These are phyloP conservation scores for Linum usitatissimum DNA, from an alignment of 345 rosid species.

Conservation along the genomic window DNA sequence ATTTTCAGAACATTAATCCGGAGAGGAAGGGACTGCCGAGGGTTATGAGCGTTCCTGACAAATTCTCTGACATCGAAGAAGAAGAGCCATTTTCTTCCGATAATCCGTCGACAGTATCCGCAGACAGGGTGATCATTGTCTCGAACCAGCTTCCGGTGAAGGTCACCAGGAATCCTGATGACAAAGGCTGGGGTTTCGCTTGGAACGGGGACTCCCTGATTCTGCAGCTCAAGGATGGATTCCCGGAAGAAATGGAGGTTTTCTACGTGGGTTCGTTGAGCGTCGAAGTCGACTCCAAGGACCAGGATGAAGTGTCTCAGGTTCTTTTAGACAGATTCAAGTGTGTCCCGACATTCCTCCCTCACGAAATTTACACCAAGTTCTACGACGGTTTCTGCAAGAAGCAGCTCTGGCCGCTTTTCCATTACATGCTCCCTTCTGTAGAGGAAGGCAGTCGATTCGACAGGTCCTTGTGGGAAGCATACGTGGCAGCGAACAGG, in stretches of 20 bases:
- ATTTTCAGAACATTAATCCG: background rate
- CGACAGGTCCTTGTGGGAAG: constrained; percentile 1
- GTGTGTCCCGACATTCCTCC: background rate
- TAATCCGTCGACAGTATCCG: background rate
- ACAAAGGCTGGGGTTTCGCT: background rate
- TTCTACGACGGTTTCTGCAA: background rate
- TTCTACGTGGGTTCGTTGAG: background rate
- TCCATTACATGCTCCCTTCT: background rate
- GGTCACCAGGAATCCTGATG: background rate
- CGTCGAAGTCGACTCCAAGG: background rate
- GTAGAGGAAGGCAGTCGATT: background rate
- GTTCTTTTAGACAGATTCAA: background rate
- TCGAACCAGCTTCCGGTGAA: background rate
- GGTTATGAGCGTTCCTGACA: background rate
- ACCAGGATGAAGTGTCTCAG: background rate
- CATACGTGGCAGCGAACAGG: background rate
- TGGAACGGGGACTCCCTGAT: background rate
- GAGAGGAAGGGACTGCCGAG: background rate
- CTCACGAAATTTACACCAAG: background rate
- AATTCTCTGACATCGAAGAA: background rate
- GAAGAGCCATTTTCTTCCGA: background rate
- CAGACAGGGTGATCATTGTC: background rate
- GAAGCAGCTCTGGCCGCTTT: background rate
- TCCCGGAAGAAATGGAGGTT: background rate
- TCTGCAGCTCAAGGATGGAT: background rate